Conservation (phyloP, 768 basidiomycete genomes). For the Pulveroboletus sp. region DNA sequence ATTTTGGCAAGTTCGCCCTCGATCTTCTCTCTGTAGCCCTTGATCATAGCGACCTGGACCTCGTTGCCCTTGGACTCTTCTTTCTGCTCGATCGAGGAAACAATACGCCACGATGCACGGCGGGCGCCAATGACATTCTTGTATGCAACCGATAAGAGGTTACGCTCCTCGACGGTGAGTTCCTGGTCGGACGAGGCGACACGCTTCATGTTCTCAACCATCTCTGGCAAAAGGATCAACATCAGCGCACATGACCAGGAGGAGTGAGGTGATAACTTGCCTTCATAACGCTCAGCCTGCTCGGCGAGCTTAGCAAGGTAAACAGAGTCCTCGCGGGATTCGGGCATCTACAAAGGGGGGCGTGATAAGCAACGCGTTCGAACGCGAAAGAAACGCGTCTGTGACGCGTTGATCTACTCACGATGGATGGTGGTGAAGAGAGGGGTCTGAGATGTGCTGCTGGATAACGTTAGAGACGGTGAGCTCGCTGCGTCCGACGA, state of each 20-base stretch:
- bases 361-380: conserved; percentile 17
- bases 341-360: conserved; percentile 56
- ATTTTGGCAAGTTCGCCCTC: conserved; percentile 96
- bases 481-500: conserved; percentile 35
- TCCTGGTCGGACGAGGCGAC: conserved; percentile 98
- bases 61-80: conserved; percentile 99
- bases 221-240: conserved; percentile 49
- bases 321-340: conserved; percentile 89
- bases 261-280: conserved; percentile 36
- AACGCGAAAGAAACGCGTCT: conserved; percentile 33
- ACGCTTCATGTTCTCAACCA: conserved; percentile 99
- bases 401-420: conserved; percentile 39
- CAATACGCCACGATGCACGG: conserved; percentile 96
- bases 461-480: conserved; percentile 21
- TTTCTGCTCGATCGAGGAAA: conserved; percentile 98
- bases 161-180: conserved; percentile 97
- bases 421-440: conserved; percentile 33
- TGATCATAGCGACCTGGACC: conserved; percentile 94
- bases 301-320: conserved; percentile 99
- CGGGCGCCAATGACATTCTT: conserved; percentile 99
- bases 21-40: conserved; percentile 96
- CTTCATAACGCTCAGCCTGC: conserved; percentile 99
- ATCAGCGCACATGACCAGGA: conserved; percentile 13
- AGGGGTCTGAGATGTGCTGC: conserved; percentile 16
- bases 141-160: conserved; percentile 96